Evolutionary conservation across 2,329 filamentous ascomycete species (phyloP), one percentile per base, ranked within the genome.

Genomic region (Diaporthe aspalathi): DNA sequence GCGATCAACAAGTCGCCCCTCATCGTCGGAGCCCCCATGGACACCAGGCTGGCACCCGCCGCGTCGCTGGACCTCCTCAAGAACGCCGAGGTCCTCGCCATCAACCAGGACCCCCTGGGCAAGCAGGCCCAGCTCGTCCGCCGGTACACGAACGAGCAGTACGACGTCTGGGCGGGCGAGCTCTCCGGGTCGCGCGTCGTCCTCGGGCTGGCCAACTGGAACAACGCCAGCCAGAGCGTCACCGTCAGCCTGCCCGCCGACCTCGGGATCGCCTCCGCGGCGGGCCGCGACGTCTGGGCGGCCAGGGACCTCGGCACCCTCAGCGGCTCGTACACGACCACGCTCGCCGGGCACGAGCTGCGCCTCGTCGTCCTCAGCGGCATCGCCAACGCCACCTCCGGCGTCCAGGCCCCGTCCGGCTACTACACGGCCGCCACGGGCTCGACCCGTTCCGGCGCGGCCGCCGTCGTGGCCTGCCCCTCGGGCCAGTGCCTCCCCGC

Each of bases 61-160:
- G 76, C 78, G 0, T 86, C 85, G 0, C 75, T 87, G 17, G 77
- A 78, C 7, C 79, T 86, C 20, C 76, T 87, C 57, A 80, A 80
- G 1, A 89, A 90, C 77, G 80, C 82, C 32, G 87, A 88, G 68
- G 83, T 88, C 27, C 86, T 91, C 29, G 84, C 84, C 0, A 86
- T 88, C 75, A 90, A 90, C 74, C 88, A 90, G 74, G 89, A 90
- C 74, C 72, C 83, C 0, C 77, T 90, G 0, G 87, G 83, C 0
- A 79, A 84, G 67, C 86, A 87, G 54, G 86, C 87, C 0, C 81
- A 81, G n/a, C 79, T 91, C 1, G 77, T 84, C 1, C 79, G 84
- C 5, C 81, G 86, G 6, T 84, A 84, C 74, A 84, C 85, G 0
- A 82, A 85, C 27, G 83, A 84, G 35, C 81, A 83, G 52, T 87